phyloP scores from a whole-genome alignment of 768 basidiomycete species.

The Suillus occidentalis region DNA sequence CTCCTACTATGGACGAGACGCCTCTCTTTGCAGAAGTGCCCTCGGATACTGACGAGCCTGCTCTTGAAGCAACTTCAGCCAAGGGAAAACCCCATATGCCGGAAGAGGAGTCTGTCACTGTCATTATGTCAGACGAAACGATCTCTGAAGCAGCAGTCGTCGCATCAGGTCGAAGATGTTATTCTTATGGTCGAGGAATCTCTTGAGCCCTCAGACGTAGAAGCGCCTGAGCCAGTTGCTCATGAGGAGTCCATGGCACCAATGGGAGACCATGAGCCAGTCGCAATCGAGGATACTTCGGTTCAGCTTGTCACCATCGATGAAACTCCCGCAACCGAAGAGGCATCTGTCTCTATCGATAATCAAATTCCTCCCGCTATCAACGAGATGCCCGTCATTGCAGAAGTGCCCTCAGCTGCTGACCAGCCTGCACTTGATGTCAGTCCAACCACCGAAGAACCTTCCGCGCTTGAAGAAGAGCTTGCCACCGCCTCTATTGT shows the following conservation, averaged over 20 bases:
- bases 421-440: constrained; percentile 7
- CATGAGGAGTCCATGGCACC: background rate
- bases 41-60: constrained; percentile 1
- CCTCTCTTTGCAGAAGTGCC: background rate
- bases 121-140: background rate
- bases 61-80: constrained; percentile 1
- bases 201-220: constrained; percentile 1
- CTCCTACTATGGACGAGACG: constrained; percentile 5
- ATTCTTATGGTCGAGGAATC: constrained; percentile 1
- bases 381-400: constrained; percentile 8
- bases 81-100: background rate
- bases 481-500: background rate
- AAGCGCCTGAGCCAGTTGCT: background rate
- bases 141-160: background rate
- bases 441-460: constrained; percentile 4
- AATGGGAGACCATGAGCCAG: background rate
- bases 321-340: background rate
- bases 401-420: background rate
- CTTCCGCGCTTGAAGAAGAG: background rate
- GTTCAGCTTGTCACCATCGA: constrained; percentile 9
- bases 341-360: background rate
- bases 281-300: background rate
- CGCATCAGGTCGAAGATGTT: constrained; percentile 9
- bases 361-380: background rate
- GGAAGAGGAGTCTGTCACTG: background rate